Conservation (phyloP, 2,329 filamentous ascomycete genomes). For the Trichophyton verrucosum region DNA sequence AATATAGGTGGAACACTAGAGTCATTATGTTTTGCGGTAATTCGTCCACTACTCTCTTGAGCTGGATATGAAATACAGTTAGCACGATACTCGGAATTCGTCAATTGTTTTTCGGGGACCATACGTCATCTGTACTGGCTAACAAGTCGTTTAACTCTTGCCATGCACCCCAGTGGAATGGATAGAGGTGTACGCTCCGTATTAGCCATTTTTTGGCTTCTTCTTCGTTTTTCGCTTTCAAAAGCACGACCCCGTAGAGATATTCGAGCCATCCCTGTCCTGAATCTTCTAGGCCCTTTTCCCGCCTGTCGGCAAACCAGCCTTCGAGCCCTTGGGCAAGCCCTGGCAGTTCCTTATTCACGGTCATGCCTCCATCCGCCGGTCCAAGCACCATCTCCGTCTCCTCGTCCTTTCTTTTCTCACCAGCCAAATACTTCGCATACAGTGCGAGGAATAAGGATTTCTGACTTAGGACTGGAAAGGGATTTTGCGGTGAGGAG, state of each 20-base stretch:
- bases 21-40: conserved; percentile 85
- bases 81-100: conserved; percentile 4
- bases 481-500: conserved; percentile 24
- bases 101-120: conserved; percentile 21
- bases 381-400: conserved; percentile 95
- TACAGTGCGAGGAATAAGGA: conserved; percentile 86
- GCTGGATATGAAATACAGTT: conserved; percentile 32
- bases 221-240: conserved; percentile 80
- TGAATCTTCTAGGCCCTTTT: conserved; percentile 47
- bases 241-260: conserved; percentile 72
- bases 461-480: conserved; percentile 63
- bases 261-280: conserved; percentile 87
- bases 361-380: conserved; percentile 68
- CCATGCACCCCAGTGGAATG: conserved; percentile 97
- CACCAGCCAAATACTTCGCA: conserved; percentile 80
- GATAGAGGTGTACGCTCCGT: conserved; percentile 73
- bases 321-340: conserved; percentile 64
- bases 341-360: conserved; percentile 71
- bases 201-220: conserved; percentile 79
- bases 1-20: conserved; percentile 85
- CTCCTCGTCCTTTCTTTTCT: conserved; percentile 93
- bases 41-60: conserved; percentile 57
- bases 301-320: conserved; percentile 60
- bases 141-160: conserved; percentile 76
- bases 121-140: conserved; percentile 66